These are phyloP conservation scores for Favolaschia claudopus DNA, from an alignment of 768 basidiomycete genomes.

Conservation along the genomic window DNA sequence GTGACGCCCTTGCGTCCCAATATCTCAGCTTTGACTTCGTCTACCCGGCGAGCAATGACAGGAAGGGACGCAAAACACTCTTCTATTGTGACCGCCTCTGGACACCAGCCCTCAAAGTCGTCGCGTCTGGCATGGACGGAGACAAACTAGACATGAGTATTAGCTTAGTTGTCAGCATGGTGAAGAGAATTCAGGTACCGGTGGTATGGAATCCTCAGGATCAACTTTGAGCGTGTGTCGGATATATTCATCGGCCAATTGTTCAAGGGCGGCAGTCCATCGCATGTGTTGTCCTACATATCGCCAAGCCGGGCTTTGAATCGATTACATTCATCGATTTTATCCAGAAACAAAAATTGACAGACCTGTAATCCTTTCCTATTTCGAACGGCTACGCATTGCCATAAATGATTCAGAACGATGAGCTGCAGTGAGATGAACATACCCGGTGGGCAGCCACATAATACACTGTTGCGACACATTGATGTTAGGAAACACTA, in stretches of 20 bases:
- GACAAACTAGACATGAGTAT: slow-evolving; percentile 26
- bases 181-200: slow-evolving; percentile 26
- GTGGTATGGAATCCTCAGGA: slow-evolving; percentile 26
- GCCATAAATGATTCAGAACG: slow-evolving; percentile 6
- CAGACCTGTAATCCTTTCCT: slow-evolving; percentile 36
- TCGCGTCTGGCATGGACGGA: slow-evolving; percentile 34
- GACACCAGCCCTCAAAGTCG: slow-evolving; percentile 46
- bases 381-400: slow-evolving; percentile 34
- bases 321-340: no score
- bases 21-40: slow-evolving; percentile 48
- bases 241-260: slow-evolving; percentile 32
- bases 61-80: slow-evolving; percentile 50
- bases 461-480: no score
- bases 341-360: no score
- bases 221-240: slow-evolving; percentile 20
- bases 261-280: slow-evolving; percentile 32
- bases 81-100: slow-evolving; percentile 27
- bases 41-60: slow-evolving; percentile 39
- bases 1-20: slow-evolving; percentile 33
- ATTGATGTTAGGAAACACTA: no score
- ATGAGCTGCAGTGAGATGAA: not conserved
- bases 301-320: slow-evolving; percentile 41
- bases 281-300: slow-evolving; percentile 37
- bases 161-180: not conserved
- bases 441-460: slow-evolving; percentile 25